A percentile compares a stretch with the other conserved stretches of the same genome.
phyloP scores from a whole-genome alignment of 1,284 basidiomycete species.

The Baeospora myosura region DNA sequence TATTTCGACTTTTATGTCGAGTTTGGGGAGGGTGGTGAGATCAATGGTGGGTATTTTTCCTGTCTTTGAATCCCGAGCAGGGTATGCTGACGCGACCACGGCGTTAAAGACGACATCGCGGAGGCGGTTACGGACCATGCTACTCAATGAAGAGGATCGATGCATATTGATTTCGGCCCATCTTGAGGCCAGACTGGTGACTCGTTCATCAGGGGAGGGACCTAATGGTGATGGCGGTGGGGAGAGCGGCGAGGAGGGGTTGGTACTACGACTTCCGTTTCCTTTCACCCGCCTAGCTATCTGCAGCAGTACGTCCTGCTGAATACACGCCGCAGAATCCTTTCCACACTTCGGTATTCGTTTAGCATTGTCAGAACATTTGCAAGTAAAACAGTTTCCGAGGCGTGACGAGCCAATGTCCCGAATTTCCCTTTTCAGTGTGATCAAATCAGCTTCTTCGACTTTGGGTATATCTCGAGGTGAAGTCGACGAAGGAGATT shows the following conservation, averaged over 20 bases:
- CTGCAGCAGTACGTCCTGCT: constrained; percentile 59
- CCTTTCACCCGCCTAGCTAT: constrained; percentile 58
- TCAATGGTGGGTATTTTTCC: background rate
- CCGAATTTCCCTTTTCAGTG: constrained; percentile 70
- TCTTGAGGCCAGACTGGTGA: background rate
- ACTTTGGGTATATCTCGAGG: constrained; percentile 23
- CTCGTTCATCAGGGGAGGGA: background rate
- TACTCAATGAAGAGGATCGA: background rate
- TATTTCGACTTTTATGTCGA: too few species aligned
- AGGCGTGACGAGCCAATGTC: constrained; percentile 60
- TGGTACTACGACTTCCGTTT: constrained; percentile 1
- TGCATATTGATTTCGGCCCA: background rate
- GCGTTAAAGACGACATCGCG: constrained; percentile 47
- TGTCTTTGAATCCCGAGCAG: background rate
- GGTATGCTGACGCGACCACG: constrained; percentile 8
- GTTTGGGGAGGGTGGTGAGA: constrained; percentile 12
- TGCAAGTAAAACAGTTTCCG: constrained; percentile 19
- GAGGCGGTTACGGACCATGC: constrained; percentile 58
- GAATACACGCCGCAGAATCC: constrained; percentile 35
- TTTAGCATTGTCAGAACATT: constrained; percentile 29
- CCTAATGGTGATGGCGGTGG: background rate
- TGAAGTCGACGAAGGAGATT: constrained; percentile 16
- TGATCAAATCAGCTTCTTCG: constrained; percentile 43
- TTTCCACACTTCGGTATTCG: too few species aligned
- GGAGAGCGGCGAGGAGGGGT: constrained; percentile 10